A percentile compares a stretch with the other conserved stretches of the same genome.
Evolutionary conservation across 2,329 filamentous ascomycete species (phyloP).

Genomic region (Phaeosphaeriaceae sp.): DNA sequence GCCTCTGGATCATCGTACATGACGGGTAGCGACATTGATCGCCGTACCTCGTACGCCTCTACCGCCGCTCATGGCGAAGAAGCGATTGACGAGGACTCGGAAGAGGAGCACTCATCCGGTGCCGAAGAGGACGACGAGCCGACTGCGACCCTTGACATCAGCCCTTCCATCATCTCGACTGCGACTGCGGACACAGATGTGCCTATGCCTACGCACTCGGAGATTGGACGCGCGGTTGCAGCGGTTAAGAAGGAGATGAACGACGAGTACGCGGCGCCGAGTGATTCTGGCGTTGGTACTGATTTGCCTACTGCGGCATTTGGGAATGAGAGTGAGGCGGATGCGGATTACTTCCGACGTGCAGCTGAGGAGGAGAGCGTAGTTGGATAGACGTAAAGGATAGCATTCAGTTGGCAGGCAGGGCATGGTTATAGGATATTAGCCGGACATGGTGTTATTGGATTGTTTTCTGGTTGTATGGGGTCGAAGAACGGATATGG

Average conservation of each 20-base stretch:
- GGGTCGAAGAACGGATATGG: background rate
- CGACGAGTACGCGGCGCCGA: slow-evolving; percentile 31
- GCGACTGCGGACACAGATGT: slow-evolving; percentile 26
- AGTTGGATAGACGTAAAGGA: slow-evolving; percentile 39
- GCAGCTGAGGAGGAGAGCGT: slow-evolving; percentile 46
- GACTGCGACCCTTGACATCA: slow-evolving; percentile 30
- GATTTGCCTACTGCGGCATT: slow-evolving; percentile 44
- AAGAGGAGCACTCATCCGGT: slow-evolving; percentile 38
- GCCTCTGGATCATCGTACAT: slow-evolving; percentile 57
- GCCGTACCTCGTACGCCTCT: slow-evolving; percentile 54
- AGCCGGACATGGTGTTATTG: too few species aligned
- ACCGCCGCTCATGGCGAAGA: slow-evolving; percentile 38
- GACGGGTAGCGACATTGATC: slow-evolving; percentile 53
- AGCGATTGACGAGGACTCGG: slow-evolving; percentile 39
- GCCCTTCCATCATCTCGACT: slow-evolving; percentile 34
- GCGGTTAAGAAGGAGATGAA: slow-evolving; percentile 40
- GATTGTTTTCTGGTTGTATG: too few species aligned
- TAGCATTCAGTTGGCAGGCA: too few species aligned
- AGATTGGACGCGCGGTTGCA: slow-evolving; percentile 39
- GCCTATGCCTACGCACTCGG: slow-evolving; percentile 38
- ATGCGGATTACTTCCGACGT: slow-evolving; percentile 47
- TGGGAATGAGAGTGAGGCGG: slow-evolving; percentile 24
- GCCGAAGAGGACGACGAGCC: slow-evolving; percentile 41
- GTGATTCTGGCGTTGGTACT: slow-evolving; percentile 48
- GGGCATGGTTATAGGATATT: too few species aligned